Base-by-base conservation (phyloP, 169 alveolate genomes). In the Plasmodium malariae region DNA sequence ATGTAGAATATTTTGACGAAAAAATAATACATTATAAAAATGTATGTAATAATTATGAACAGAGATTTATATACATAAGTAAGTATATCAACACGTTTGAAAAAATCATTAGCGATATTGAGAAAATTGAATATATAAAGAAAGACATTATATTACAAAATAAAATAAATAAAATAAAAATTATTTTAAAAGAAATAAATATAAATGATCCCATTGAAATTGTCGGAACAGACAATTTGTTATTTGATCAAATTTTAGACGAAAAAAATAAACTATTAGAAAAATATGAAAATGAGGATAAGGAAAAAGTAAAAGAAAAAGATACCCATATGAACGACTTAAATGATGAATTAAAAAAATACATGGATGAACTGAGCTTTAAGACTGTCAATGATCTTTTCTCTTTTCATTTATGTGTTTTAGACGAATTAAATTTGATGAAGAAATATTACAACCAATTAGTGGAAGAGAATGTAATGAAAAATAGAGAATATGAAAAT, bases 361-460 rank as follows among this genome's bases (percentile, higher is more conserved):
- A 80, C 17, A 80, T 80, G 90, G 45, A 63, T 3, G 80, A 80
- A n/a, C 28, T 62, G 49, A 80, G 49, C 19, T 80, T 80, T 70
- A 45, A 65, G 14, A 63, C 54, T 2, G 11, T 57, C 34, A 80
- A 49, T 57, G 90, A 80, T 17, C 34, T 80, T 14, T 80, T 63
- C 48, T 11, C 36, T 3, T 80, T 80, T 36, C 90, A 80, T 14
- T 21, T 65, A 65, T 49, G 21, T 34, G 2, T 51, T 12, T 17
- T 51, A n/a, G 54, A 65, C 12, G 90, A 80, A 40, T 40, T 80
- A 24, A 34, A 37, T 80, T 1, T 49, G 32, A 17, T 55, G 1
- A 80, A 80, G 34, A 51, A 65, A 0, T 17, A 60, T 11, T 48
- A 48, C 57, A 63, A n/a, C 3, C 55, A 63, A 21, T 1, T 36